A percentile compares a stretch with the other conserved stretches of the same genome.
Conservation (phyloP, 2,329 filamentous ascomycete genomes). For the Fusarium annulatum region DNA sequence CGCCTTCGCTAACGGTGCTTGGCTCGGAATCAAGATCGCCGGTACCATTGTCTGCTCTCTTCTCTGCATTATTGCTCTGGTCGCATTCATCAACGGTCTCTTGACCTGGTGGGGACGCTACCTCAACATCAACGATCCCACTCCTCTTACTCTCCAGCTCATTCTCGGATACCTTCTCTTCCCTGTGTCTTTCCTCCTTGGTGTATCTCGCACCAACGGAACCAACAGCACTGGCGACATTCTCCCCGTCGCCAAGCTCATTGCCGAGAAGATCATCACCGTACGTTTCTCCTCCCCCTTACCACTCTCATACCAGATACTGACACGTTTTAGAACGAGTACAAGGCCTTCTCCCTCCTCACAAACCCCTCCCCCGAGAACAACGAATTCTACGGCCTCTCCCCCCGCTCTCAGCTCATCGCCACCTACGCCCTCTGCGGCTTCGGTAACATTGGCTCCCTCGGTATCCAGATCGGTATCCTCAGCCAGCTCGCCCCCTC, state of each 20-base stretch:
- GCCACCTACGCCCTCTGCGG: constrained; percentile 87
- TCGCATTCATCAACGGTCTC: constrained; percentile 79
- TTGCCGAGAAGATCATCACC: constrained; percentile 86
- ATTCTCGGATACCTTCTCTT: constrained; percentile 83
- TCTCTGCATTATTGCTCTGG: constrained; percentile 84
- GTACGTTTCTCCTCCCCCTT: constrained; percentile 50
- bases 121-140: constrained; percentile 74
- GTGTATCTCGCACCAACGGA: constrained; percentile 67
- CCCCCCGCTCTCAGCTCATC: constrained; percentile 79
- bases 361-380: constrained; percentile 61
- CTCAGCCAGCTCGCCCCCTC: constrained; percentile 82
- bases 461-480: constrained; percentile 91
- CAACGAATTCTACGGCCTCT: constrained; percentile 67
- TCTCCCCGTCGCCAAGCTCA: constrained; percentile 79
- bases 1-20: constrained; percentile 85
- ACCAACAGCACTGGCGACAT: constrained; percentile 60
- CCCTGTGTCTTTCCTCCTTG: constrained; percentile 83
- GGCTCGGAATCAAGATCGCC: constrained; percentile 87
- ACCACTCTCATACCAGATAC: neutral
- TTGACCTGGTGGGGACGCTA: constrained; percentile 88
- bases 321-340: constrained; percentile 71
- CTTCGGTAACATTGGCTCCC: constrained; percentile 87
- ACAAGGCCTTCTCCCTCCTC: constrained; percentile 75
- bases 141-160: constrained; percentile 74
- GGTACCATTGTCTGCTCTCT: constrained; percentile 83